Evolutionary conservation across 257 asterid species (phyloP), one percentile per base, ranked within the genome.

Genomic region (Perilla frutescens): DNA sequence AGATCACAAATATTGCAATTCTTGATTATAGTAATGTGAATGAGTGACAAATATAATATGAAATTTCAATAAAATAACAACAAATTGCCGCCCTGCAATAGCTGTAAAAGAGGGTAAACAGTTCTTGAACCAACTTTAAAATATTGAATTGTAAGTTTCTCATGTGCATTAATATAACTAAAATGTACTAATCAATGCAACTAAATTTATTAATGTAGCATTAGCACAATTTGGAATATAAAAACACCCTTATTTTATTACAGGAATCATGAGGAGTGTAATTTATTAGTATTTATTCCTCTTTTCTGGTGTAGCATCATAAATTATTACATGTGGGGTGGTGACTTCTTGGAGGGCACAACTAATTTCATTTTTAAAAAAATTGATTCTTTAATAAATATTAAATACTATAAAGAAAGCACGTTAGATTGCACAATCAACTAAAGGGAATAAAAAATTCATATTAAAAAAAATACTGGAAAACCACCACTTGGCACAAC

Each of bases 321-420:
- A 56, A 68, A 66, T 31, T 51, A 65, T 26, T 66, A 8, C 3
- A 61, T 43, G 39, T 49, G 71, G 63, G 55, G 57, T 66, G 81
- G 77, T 71, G 79, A 56, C 76, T 76, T 73, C 74, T 76, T 69
- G 75, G 75, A 65, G 71, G 56, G 53, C 78, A 76, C 84, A 37
- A 63, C 76, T 70, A 40, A n/a, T 49, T 70, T 31, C 11, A 71
- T 74, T 37, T 54, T 12, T n/a, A n/a, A n/a, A 63, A 68, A 77
- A 47, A 47, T 65, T 47, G 67, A 45, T 53, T 60, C 50, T 75
- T 74, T 78, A 49, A 37, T 59, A 56, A 48, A 57, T 62, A 36
- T n/a, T n/a, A n/a, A n/a, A n/a, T n/a, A n/a, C n/a, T 6, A 44
- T 56, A 77, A 66, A 59, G 56, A 76, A 82, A 76, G 69, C 64